Percentiles rank a stretch among this genome's conserved stretches.
phyloP scores from a whole-genome alignment of 1,284 basidiomycete genomes.

The Puccinia triticina region DNA sequence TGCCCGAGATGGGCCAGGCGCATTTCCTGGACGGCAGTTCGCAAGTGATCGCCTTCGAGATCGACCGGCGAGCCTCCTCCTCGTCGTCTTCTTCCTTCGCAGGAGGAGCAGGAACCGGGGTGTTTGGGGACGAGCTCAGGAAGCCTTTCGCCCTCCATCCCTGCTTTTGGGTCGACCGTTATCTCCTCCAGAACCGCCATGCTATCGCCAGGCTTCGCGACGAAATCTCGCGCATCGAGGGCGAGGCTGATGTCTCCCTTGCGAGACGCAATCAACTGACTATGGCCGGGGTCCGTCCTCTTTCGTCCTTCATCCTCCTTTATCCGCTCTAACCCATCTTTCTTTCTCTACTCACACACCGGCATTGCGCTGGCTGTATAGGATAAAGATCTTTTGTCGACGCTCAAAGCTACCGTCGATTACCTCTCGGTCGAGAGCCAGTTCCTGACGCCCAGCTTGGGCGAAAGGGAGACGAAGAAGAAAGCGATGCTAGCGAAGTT shows the following conservation, averaged over 20 bases:
- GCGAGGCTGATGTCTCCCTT: conserved; percentile 51
- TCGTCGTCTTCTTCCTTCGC: conserved; percentile 4
- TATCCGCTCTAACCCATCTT: background rate
- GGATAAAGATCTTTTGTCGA: conserved; percentile 48
- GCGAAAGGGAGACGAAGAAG: conserved; percentile 34
- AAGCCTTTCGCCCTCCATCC: conserved; percentile 34
- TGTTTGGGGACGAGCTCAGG: background rate
- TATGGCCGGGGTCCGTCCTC: conserved; percentile 29
- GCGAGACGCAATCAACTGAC: conserved; percentile 44
- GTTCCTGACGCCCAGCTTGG: background rate
- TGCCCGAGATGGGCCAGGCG: conserved; percentile 40
- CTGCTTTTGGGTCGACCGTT: conserved; percentile 48
- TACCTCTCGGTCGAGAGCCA: conserved; percentile 42
- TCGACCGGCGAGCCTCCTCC: conserved; percentile 27
- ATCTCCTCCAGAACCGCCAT: conserved; percentile 33
- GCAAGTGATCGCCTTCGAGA: conserved; percentile 47
- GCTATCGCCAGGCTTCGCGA: conserved; percentile 36
- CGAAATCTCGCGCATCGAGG: conserved; percentile 50
- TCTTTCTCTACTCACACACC: background rate
- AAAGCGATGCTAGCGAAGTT: conserved; percentile 39
- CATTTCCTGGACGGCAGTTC: conserved; percentile 48
- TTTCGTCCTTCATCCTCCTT: background rate
- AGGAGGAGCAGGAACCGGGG: background rate
- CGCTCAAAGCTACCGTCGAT: conserved; percentile 43
- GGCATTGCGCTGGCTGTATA: too few relatives aligned